Evolutionary conservation across 2,329 filamentous ascomycete species (phyloP).

Genomic region (Botrytis hyacinthi): DNA sequence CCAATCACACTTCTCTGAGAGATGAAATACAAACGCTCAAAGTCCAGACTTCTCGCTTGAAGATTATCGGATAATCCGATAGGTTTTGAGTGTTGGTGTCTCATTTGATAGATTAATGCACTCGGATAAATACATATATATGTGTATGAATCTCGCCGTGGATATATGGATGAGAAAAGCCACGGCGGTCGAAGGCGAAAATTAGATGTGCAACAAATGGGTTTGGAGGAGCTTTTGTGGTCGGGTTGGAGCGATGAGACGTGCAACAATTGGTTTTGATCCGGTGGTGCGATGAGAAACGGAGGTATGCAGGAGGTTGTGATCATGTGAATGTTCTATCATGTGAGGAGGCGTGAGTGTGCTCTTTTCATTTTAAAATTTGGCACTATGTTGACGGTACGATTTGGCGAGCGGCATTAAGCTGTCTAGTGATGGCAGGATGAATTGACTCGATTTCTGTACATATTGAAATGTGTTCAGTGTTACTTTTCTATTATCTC

Average conservation of each 20-base stretch:
- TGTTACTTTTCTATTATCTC: neutral
- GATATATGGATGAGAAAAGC: neutral
- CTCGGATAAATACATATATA: neutral
- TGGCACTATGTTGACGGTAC: neutral
- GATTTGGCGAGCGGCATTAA: neutral
- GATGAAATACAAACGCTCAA: neutral
- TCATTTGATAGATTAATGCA: neutral
- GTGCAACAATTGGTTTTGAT: neutral
- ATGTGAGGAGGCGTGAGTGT: neutral
- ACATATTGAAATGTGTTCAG: neutral
- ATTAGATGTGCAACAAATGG: neutral
- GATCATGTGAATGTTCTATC: neutral
- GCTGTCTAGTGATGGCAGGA: neutral
- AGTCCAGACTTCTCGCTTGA: neutral
- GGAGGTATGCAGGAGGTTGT: neutral
- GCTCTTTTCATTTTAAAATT: neutral
- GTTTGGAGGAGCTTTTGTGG: neutral
- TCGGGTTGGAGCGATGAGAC: neutral
- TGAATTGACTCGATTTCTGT: neutral
- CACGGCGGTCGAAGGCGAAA: neutral
- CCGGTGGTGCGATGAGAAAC: neutral
- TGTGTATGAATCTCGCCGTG: neutral
- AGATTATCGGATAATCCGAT: neutral
- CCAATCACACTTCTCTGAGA: neutral
- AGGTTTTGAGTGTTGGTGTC: neutral